phyloP scores from a whole-genome alignment of 306 rosid species.

The Cucurbita pepo region DNA sequence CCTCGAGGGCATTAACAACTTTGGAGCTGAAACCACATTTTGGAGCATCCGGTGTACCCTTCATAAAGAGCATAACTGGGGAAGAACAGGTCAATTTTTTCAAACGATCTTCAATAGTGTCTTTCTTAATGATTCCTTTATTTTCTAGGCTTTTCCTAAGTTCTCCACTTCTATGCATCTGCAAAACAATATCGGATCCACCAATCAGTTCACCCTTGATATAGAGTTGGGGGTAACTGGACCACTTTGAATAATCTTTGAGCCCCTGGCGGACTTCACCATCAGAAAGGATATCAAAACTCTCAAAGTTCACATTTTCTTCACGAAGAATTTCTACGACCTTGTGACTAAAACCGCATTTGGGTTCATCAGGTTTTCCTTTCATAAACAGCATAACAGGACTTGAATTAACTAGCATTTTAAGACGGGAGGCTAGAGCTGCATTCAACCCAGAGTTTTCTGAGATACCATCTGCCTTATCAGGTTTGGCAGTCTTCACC shows the following conservation, averaged over 20 bases:
- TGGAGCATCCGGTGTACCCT: slow-evolving; percentile 84
- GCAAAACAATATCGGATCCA: slow-evolving; percentile 84
- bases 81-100: slow-evolving; percentile 51
- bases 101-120: slow-evolving; percentile 50
- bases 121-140: slow-evolving; percentile 41
- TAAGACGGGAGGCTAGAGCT: slow-evolving; percentile 38
- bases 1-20: slow-evolving; percentile 51
- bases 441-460: slow-evolving; percentile 49
- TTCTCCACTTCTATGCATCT: slow-evolving; percentile 93
- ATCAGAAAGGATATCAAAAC: slow-evolving; percentile 70
- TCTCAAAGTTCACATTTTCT: slow-evolving; percentile 58
- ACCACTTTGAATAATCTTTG: slow-evolving; percentile 88
- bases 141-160: slow-evolving; percentile 44
- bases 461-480: slow-evolving; percentile 41
- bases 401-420: slow-evolving; percentile 46
- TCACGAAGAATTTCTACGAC: slow-evolving; percentile 76
- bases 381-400: slow-evolving; percentile 77
- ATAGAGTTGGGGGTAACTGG: slow-evolving; percentile 85
- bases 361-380: slow-evolving; percentile 79
- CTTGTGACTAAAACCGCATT: slow-evolving; percentile 90
- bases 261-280: slow-evolving; percentile 87
- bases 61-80: slow-evolving; percentile 82
- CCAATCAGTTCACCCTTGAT: slow-evolving; percentile 70
- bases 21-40: slow-evolving; percentile 87
- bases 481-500: slow-evolving; percentile 27